A percentile compares a stretch with the other conserved stretches of the same genome.
Conservation (phyloP, 441 rosid genomes). For the Syzygium syzygioides region DNA sequence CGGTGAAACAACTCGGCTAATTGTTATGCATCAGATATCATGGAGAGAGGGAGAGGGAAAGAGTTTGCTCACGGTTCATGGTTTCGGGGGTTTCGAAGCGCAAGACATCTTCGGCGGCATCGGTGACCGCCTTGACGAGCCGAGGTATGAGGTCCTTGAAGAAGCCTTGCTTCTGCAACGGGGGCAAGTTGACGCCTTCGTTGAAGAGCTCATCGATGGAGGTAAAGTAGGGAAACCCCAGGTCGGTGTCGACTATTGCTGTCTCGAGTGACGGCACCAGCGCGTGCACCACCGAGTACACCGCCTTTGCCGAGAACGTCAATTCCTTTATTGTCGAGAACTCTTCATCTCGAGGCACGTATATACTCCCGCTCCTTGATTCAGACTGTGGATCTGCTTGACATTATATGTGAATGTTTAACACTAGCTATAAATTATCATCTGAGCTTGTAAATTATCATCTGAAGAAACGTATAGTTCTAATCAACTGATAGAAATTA, state of each 20-base stretch:
- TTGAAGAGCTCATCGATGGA: conserved; percentile 50
- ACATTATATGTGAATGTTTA: not conserved
- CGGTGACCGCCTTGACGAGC: conserved; percentile 35
- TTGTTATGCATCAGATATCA: not conserved
- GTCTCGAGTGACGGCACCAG: conserved; percentile 39
- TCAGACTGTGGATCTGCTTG: conserved; percentile 44
- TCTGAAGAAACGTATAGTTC: not conserved
- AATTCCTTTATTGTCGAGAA: conserved; percentile 46
- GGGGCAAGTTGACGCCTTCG: conserved; percentile 49
- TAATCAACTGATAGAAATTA: not conserved
- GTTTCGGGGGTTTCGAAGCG: conserved; percentile 48
- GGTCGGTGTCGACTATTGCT: conserved; percentile 19
- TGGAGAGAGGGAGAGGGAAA: not conserved
- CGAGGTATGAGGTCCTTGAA: conserved; percentile 41
- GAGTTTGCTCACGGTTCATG: conserved; percentile 27
- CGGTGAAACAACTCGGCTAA: not conserved
- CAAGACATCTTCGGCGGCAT: conserved; percentile 34
- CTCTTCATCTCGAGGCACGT: conserved; percentile 69
- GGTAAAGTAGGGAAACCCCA: conserved; percentile 47
- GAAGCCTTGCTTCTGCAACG: conserved; percentile 19
- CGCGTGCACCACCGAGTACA: conserved; percentile 49
- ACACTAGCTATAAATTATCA: not conserved
- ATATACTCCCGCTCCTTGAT: conserved; percentile 22
- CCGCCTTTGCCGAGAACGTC: conserved; percentile 42
- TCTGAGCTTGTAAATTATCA: not conserved